phyloP scores from a whole-genome alignment of 345 rosid species.

The Citrus reticulata region DNA sequence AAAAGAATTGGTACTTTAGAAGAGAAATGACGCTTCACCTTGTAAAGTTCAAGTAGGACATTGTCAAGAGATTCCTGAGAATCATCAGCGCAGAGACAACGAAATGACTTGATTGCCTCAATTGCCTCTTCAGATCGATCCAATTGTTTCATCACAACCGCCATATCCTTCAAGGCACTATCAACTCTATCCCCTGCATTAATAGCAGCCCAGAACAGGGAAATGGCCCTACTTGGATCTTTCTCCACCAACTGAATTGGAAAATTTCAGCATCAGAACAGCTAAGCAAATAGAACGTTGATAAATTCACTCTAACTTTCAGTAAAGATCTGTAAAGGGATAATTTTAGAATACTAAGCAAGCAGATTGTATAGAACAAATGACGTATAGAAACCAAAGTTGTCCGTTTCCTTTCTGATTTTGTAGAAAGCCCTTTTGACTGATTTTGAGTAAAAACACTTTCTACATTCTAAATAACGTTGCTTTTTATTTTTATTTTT shows the following conservation, averaged over 20 bases:
- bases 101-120: conserved; percentile 70
- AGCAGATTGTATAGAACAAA: background rate
- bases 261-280: background rate
- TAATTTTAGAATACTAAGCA: background rate
- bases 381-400: background rate
- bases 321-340: background rate
- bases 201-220: conserved; percentile 76
- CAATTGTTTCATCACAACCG: conserved; percentile 63
- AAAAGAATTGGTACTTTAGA: background rate
- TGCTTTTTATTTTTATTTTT: too few relatives aligned
- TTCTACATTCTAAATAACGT: too few relatives aligned
- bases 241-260: conserved; percentile 48
- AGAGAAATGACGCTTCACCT: conserved; percentile 25
- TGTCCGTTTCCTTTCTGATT: background rate
- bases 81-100: conserved; percentile 53
- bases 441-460: background rate
- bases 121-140: conserved; percentile 66
- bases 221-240: conserved; percentile 55
- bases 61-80: conserved; percentile 71
- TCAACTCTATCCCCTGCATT: conserved; percentile 71
- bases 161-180: conserved; percentile 77
- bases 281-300: background rate
- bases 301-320: background rate
- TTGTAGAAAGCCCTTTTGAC: background rate
- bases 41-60: conserved; percentile 65